Evolutionary conservation across 352 stramenopile genomes (phyloP).

Genomic region (Phytopythium helicoides): DNA sequence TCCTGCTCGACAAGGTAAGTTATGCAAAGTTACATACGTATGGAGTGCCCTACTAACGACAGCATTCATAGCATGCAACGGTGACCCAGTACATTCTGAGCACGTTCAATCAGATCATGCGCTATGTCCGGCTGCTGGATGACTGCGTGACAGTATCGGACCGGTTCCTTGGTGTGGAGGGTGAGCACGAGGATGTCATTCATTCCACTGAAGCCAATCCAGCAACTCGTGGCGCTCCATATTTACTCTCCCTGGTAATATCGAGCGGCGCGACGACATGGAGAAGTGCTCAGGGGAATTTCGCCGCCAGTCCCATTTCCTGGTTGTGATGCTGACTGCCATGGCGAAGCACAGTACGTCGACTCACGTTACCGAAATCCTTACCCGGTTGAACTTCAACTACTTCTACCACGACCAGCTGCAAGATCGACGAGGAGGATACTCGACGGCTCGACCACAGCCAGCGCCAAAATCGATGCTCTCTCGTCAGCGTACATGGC

Average conservation of each 20-base stretch:
- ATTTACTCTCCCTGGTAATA: slow-evolving; percentile 1
- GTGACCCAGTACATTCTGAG: slow-evolving; percentile 72
- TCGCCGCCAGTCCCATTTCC: slow-evolving; percentile 59
- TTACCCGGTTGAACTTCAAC: slow-evolving; percentile 80
- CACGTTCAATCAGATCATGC: slow-evolving; percentile 73
- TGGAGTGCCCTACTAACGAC: too few relatives aligned
- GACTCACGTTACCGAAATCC: slow-evolving; percentile 61
- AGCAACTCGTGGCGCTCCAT: too few relatives aligned
- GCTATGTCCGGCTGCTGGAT: slow-evolving; percentile 52
- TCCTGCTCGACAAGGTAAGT: slow-evolving; percentile 67
- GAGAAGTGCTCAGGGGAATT: slow-evolving; percentile 45
- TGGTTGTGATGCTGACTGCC: slow-evolving; percentile 68
- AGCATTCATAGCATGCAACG: slow-evolving; percentile 59
- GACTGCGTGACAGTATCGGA: slow-evolving; percentile 49
- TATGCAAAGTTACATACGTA: too few relatives aligned
- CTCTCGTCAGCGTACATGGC: too few relatives aligned
- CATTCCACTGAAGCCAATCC: not conserved
- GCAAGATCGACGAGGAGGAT: too few relatives aligned
- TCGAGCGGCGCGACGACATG: slow-evolving; percentile 31
- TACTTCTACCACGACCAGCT: slow-evolving; percentile 53
- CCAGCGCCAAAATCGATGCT: too few relatives aligned
- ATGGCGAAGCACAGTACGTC: slow-evolving; percentile 75
- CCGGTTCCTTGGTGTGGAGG: slow-evolving; percentile 3
- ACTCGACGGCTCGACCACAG: too few relatives aligned
- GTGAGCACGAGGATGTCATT: not conserved